These are phyloP conservation scores for Trichoderma asperellum DNA, from an alignment of 2,329 filamentous ascomycete genomes.

Conservation along the genomic window DNA sequence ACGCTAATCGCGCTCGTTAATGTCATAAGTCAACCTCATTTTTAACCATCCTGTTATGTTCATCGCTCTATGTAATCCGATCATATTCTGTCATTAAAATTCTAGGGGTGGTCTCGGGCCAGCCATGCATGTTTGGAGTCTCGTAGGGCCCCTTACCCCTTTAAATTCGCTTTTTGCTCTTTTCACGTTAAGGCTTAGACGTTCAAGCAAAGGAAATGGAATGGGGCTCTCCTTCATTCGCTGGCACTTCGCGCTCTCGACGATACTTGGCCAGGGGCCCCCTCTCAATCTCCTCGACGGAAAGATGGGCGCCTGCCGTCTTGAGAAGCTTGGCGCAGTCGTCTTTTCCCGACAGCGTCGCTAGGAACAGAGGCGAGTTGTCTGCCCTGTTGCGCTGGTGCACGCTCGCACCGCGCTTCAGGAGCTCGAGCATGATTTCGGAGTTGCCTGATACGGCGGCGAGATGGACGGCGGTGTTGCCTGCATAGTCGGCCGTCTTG, in stretches of 20 bases:
- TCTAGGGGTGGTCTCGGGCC: not conserved
- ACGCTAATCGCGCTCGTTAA: not conserved
- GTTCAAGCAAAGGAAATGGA: not conserved
- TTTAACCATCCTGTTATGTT: not conserved
- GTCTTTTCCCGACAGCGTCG: constrained; percentile 59
- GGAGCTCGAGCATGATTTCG: constrained; percentile 61
- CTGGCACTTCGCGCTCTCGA: constrained; percentile 1
- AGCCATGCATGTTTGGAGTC: not conserved
- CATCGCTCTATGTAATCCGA: not conserved
- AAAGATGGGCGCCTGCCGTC: constrained; percentile 64
- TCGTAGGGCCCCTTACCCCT: not conserved
- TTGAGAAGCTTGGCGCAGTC: constrained; percentile 59
- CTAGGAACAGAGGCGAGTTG: constrained; percentile 68
- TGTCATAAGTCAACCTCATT: not conserved
- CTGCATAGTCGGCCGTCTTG: constrained; percentile 77
- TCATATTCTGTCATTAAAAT: not conserved
- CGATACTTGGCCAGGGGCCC: constrained; percentile 33
- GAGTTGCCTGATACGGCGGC: constrained; percentile 59
- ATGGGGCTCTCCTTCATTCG: not conserved
- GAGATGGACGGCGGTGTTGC: constrained; percentile 70
- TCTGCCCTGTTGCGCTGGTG: constrained; percentile 67
- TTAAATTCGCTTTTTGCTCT: not conserved
- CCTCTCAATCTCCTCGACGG: constrained; percentile 45
- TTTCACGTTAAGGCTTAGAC: not conserved
- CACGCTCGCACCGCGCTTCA: constrained; percentile 66